A percentile compares a stretch with the other conserved stretches of the same genome.
Conservation (phyloP, 805 yeast genomes). For the Metschnikowia vanudenii region DNA sequence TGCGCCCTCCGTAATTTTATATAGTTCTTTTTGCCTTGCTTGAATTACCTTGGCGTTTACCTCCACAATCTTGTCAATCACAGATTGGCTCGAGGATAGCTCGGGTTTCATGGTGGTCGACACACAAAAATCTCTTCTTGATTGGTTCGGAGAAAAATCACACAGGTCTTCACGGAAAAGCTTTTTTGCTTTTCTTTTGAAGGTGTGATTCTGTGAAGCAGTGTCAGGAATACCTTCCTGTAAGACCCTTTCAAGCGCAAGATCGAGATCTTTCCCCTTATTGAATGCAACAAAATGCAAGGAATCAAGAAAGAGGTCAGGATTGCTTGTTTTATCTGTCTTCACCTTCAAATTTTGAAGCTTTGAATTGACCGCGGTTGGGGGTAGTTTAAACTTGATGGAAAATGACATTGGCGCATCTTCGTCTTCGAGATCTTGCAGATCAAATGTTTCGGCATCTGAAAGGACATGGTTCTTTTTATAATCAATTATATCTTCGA, state of each 20-base stretch:
- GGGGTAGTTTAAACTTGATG: constrained; percentile 48
- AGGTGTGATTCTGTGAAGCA: constrained; percentile 1
- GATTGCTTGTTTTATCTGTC: neutral
- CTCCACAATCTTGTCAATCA: constrained; percentile 17
- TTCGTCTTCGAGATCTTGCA: constrained; percentile 20
- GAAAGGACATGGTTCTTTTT: constrained; percentile 55
- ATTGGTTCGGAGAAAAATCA: neutral
- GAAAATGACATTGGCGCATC: constrained; percentile 39
- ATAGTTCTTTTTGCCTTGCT: constrained; percentile 6
- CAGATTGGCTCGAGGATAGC: constrained; percentile 9
- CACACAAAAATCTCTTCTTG: neutral
- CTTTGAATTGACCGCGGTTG: constrained; percentile 2
- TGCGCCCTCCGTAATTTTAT: neutral
- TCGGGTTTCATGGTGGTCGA: constrained; percentile 19
- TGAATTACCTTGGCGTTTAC: constrained; percentile 11
- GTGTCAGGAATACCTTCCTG: constrained; percentile 9
- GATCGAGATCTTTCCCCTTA: constrained; percentile 43
- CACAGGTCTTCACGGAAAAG: constrained; percentile 11
- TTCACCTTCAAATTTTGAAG: constrained; percentile 8
- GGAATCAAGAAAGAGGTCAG: constrained; percentile 8
- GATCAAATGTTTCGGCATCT: constrained; percentile 5
- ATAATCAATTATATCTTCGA: constrained; percentile 61
- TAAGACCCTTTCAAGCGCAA: constrained; percentile 34
- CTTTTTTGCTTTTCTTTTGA: constrained; percentile 5
- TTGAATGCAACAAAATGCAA: constrained; percentile 65